Evolutionary conservation across 1,139 yeast species (phyloP).

Genomic region (Blastobotrys persicus): DNA sequence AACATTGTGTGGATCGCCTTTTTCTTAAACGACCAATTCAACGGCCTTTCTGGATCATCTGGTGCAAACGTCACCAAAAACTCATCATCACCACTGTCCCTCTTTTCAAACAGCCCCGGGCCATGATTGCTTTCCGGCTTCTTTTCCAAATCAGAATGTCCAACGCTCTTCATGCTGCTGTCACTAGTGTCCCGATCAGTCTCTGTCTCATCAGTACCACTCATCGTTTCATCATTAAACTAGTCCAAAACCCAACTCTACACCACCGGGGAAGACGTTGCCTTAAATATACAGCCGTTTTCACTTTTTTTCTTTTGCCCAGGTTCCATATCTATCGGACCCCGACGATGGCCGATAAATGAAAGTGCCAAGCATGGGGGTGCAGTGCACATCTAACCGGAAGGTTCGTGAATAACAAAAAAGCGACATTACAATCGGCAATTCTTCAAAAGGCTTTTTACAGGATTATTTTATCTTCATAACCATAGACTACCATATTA

Average conservation of each 20-base stretch:
- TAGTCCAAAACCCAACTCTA: no score
- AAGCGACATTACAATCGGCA: no score
- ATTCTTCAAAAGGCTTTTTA: no score
- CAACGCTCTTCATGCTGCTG: not conserved
- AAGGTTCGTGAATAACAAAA: no score
- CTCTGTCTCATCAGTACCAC: not conserved
- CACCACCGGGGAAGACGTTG: not conserved
- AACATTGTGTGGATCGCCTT: constrained; percentile 42
- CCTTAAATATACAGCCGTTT: not conserved
- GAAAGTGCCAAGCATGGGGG: not conserved
- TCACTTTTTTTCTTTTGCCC: no score
- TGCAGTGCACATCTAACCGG: not conserved
- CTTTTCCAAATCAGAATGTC: not conserved
- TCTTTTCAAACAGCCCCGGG: constrained; percentile 6
- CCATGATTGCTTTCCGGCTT: not conserved
- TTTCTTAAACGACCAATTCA: constrained; percentile 40
- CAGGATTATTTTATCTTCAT: no score
- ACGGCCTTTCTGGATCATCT: constrained; percentile 32
- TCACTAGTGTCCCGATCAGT: not conserved
- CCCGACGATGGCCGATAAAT: not conserved
- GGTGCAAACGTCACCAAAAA: constrained; percentile 16
- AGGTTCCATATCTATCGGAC: no score
- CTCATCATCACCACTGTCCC: constrained; percentile 14
- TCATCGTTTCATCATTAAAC: not conserved
- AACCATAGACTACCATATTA: no score